These are phyloP conservation scores for Sanguinoderma infundibulare DNA, from an alignment of 1,284 basidiomycete species.

Conservation along the genomic window DNA sequence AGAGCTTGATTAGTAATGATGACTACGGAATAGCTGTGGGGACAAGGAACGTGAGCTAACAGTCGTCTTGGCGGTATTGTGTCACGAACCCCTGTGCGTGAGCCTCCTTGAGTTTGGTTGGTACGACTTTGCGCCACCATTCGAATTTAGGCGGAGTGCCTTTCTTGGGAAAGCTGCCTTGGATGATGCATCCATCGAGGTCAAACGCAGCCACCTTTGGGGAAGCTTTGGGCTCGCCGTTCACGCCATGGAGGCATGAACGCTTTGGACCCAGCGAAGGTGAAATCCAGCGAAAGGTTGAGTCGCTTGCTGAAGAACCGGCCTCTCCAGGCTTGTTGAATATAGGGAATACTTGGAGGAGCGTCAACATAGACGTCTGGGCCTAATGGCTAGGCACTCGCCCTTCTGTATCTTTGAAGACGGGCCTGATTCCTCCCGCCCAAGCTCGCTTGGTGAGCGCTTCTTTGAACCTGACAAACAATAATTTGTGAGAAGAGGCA, in stretches of 20 bases:
- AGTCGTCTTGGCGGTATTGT: too few species aligned
- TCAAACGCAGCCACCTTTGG: slow-evolving; percentile 82
- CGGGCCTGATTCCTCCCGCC: not conserved
- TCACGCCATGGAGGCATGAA: slow-evolving; percentile 67
- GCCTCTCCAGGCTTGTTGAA: slow-evolving; percentile 6
- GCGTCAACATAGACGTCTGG: not conserved
- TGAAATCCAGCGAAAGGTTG: slow-evolving; percentile 60
- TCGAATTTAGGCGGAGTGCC: slow-evolving; percentile 61
- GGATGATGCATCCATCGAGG: slow-evolving; percentile 88
- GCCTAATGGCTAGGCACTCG: not conserved
- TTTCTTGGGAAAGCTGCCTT: slow-evolving; percentile 54
- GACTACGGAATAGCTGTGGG: slow-evolving; percentile 70
- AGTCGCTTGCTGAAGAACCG: not conserved
- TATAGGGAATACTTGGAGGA: slow-evolving; percentile 13
- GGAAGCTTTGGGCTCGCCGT: slow-evolving; percentile 52
- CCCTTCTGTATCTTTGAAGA: slow-evolving; percentile 25
- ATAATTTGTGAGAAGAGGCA: not conserved
- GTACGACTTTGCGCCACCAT: slow-evolving; percentile 80
- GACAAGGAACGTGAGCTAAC: not conserved
- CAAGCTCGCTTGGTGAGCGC: slow-evolving; percentile 18
- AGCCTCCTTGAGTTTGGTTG: slow-evolving; percentile 63
- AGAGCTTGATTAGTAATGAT: slow-evolving; percentile 83
- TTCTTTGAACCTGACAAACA: slow-evolving; percentile 21
- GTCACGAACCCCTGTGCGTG: slow-evolving; percentile 61
- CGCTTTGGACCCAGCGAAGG: slow-evolving; percentile 54